Conservation (phyloP, 805 yeast species). For the Ogataea paraovalis region DNA sequence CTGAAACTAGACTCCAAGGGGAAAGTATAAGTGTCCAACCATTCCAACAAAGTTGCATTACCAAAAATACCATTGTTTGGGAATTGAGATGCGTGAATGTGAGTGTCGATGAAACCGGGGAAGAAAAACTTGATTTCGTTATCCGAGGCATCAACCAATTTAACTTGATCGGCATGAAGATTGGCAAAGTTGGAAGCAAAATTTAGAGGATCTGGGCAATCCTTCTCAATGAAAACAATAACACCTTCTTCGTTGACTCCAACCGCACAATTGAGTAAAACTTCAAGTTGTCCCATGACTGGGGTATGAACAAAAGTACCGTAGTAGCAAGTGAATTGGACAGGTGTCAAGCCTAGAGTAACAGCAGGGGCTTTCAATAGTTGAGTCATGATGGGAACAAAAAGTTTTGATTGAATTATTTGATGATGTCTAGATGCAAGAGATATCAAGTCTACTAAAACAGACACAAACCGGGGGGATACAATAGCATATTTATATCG, state of each 20-base stretch:
- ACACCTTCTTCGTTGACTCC: slow-evolving; percentile 61
- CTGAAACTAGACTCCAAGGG: slow-evolving; percentile 74
- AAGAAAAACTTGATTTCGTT: slow-evolving; percentile 56
- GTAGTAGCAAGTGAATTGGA: slow-evolving; percentile 42
- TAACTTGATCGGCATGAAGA: slow-evolving; percentile 21
- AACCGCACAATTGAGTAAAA: slow-evolving; percentile 50
- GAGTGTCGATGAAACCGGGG: slow-evolving; percentile 82
- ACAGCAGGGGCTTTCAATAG: not conserved
- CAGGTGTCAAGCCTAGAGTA: slow-evolving; percentile 14
- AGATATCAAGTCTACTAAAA: not conserved
- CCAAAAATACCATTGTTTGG: slow-evolving; percentile 85
- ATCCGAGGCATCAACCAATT: slow-evolving; percentile 32
- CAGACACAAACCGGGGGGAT: not conserved
- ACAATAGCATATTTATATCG: not conserved
- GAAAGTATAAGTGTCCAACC: slow-evolving; percentile 86
- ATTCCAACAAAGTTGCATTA: slow-evolving; percentile 76
- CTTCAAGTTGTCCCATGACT: slow-evolving; percentile 48
- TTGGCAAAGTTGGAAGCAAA: slow-evolving; percentile 10
- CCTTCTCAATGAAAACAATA: slow-evolving; percentile 36
- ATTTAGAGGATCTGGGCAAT: slow-evolving; percentile 14
- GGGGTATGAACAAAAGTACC: slow-evolving; percentile 81
- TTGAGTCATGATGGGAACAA: not conserved
- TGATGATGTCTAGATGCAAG: not conserved
- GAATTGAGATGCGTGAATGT: slow-evolving; percentile 80
- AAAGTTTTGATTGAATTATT: not conserved